Evolutionary conservation across 805 yeast species (phyloP).

Genomic region (Nakazawaea ernobii): DNA sequence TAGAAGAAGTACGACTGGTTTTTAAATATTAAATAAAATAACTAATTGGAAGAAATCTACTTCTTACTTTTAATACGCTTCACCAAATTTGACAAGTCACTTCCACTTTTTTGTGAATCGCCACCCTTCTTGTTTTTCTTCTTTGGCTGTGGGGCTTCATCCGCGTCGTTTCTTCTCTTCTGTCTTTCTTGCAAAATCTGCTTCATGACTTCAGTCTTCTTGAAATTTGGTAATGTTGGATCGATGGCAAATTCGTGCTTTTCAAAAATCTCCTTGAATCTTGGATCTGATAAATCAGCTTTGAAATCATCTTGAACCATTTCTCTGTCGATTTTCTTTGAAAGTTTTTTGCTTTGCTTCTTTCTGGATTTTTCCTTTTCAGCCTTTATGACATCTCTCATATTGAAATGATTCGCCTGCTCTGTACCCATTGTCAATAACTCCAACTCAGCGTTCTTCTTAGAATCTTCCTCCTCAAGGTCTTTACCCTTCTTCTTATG

Average conservation of each 20-base stretch:
- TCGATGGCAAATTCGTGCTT: slow-evolving; percentile 91
- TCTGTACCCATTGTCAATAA: slow-evolving; percentile 59
- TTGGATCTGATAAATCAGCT: slow-evolving; percentile 73
- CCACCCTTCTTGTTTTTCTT: slow-evolving; percentile 11
- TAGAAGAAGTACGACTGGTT: no score
- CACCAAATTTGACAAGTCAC: neutral
- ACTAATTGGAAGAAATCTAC: neutral
- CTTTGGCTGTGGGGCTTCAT: slow-evolving; percentile 2
- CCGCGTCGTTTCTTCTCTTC: slow-evolving; percentile 32
- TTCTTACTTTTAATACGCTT: neutral
- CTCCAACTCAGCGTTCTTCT: slow-evolving; percentile 63
- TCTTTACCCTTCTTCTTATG: slow-evolving; percentile 20
- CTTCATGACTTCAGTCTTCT: slow-evolving; percentile 83
- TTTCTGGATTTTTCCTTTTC: slow-evolving; percentile 58
- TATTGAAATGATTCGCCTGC: slow-evolving; percentile 60
- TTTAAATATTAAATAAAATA: neutral
- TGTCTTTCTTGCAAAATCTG: slow-evolving; percentile 72
- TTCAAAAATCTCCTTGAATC: slow-evolving; percentile 80
- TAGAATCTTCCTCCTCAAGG: slow-evolving; percentile 15
- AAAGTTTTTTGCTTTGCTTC: slow-evolving; percentile 37
- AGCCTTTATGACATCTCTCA: slow-evolving; percentile 71
- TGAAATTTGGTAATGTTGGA: slow-evolving; percentile 86
- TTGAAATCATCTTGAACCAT: slow-evolving; percentile 47
- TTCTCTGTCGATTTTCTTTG: slow-evolving; percentile 46
- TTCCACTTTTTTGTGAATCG: neutral